Evolutionary conservation across 257 asterid species (phyloP), one percentile per base, ranked within the genome.

Genomic region (Primulina tabacum): DNA sequence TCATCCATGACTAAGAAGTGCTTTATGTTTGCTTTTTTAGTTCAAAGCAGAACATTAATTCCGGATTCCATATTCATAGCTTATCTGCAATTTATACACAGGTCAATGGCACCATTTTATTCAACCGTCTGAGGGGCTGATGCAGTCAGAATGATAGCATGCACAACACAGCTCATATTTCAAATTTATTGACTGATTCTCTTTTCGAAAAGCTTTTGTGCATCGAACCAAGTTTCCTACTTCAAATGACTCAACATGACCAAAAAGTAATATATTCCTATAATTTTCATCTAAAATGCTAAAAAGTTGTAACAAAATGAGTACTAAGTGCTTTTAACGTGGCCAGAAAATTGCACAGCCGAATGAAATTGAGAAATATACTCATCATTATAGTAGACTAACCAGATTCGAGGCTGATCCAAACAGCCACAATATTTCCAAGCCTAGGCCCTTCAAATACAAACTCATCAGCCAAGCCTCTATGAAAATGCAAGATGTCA

Each of bases 321-420:
- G 71, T 34, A 56, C 24, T 60, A 12, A 10, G 73, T 70, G 17
- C 28, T 38, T 21, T 43, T 28, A 24, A 9, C 29, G 16, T 62
- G 66, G 18, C 43, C 17, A 47, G 50, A 8, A 60, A 9, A 12
- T 55, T 50, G 30, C 24, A 10, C 50, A 12, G 7, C 43, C 62
- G 47, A 70, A 68, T 5, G 62, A 61, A 62, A 56, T 12, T 29
- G 52, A 21, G 33, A 4, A 65, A 62, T 37, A 63, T 12, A 78
- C 26, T 63, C n/a, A 24, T 16, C 26, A 0, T 8, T 12, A 52
- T 43, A 75, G 75, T 38, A 57, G 43, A 60, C 65, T 58, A 65
- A 92, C 98, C 98, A 78, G 98, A 90, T 77, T 90, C 97, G 62
- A 86, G 68, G 72, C 95, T 40, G 53, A 92, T 79, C 98, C 98